Evolutionary conservation across 140 eudicot genomes (phyloP), one percentile per base, ranked within the genome.

Genomic region (Anethum foeniculum): DNA sequence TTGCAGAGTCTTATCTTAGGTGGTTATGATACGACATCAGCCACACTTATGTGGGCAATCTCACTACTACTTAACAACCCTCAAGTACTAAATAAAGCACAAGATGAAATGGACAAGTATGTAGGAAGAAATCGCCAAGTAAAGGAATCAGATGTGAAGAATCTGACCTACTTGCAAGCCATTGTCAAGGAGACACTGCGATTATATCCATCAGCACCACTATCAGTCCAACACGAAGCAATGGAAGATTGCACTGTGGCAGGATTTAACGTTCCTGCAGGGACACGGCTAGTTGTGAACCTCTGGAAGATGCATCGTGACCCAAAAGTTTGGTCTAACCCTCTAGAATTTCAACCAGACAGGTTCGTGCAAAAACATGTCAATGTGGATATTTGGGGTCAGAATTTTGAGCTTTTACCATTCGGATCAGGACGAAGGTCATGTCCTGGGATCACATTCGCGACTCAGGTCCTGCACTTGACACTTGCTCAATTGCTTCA

Each of bases 31-130:
- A 81, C 87, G 27, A 79, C 80, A 11, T 8, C 72, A 8, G 80
- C 84, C 49, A 75, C 65, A 67, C 79, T 83, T 46, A 87, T 84
- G 0, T 87, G 87, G 86, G 72, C 77, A 41, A 68, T 87, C 68
- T 84, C 87, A 1, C 48, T 84, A 34, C 85, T 84, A 12, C 72
- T 84, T n/a, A 87, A 81, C 81, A 87, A 84, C 44, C 68, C 18
- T 1, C 21, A 64, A 1, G 80, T 73, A 7, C 49, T 84, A 2
- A 76, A 2, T 44, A 79, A 75, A 51, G 87, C 47, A 73, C 80
- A 81, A 81, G 84, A 84, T 25, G 90, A 87, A 44, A 64, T 84
- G 65, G 86, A 81, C 4, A 43, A 16, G 38, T 82, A 81, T 1
- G 82, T 87, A 1, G 88, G 87, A 54, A 79, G 60, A 46, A 39